Base-by-base conservation (phyloP, 176 grass and related monocot species). In the Carex kokanica region DNA sequence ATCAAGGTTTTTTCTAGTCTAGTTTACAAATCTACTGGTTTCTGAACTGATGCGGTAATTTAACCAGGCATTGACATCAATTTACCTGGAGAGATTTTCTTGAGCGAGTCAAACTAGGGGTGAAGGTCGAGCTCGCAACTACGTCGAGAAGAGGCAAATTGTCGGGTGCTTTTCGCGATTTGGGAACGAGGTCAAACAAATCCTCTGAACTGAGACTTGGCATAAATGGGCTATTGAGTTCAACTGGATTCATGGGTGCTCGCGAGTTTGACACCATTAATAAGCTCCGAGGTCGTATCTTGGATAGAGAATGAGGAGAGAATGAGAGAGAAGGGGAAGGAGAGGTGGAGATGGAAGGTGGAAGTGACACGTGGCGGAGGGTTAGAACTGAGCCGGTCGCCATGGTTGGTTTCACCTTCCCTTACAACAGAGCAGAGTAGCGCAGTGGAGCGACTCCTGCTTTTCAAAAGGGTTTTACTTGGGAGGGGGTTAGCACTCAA, bases 221-320 rank as follows among this genome's bases (percentile, higher is more conserved):
- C 38, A 82, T 13, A 10, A 82, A 25, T 2, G 79, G 79, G 16
- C 64, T 25, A 12, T 25, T 72, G 2, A 57, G 9, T n/a, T 55
- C 24, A 31, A 27, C 13, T 55, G 73, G 73, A 54, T 23, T 4
- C 2, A 53, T n/a, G 24, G 73, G 47, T 32, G 9, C 2, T 41
- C 66, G 34, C 34, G 34, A n/a, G n/a, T 34, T 5, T 3, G 61
- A 45, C 31, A 24, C 66, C 67, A 60, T 11, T 43, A 69, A 43
- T 17, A 64, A 57, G 82, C 84, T 55, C 60, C 58, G 2, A 95
- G 84, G 27, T 91, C 79, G 86, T 93, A 88, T n/a, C 83, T 65
- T 6, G 77, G 85, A 25, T 36, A 25, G 29, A 36, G 47, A 41
- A 72, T 27, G 74, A 83, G 20, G 74, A 59, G 59, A 83, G 5